phyloP scores from a whole-genome alignment of 106 monocot genomes.

The Vanilla planifolia region DNA sequence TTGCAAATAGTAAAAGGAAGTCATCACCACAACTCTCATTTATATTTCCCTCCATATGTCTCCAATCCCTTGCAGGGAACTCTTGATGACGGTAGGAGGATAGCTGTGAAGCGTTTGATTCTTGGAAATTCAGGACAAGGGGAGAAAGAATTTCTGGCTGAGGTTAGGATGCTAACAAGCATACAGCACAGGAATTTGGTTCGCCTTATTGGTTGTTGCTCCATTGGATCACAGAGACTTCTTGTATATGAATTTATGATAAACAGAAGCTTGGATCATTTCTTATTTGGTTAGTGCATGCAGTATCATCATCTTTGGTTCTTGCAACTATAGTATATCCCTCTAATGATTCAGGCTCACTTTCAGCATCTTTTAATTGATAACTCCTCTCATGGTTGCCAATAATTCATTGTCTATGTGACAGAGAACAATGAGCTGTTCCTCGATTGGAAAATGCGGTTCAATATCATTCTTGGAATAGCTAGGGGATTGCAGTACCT shows the following conservation, averaged over 20 bases:
- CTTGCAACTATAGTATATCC: too few species aligned
- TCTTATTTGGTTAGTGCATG: constrained; percentile 29
- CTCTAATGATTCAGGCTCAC: too few species aligned
- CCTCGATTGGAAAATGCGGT: too few species aligned
- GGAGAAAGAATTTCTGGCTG: constrained; percentile 43
- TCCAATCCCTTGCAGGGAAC: constrained; percentile 21
- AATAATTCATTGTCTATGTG: too few species aligned
- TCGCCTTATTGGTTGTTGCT: constrained; percentile 43
- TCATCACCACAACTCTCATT: too few species aligned
- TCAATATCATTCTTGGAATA: constrained; percentile 31
- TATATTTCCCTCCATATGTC: too few species aligned
- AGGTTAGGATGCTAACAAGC: constrained; percentile 46
- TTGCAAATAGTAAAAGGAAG: too few species aligned
- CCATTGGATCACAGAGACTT: constrained; percentile 41
- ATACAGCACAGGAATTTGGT: constrained; percentile 56
- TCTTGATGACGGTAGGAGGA: constrained; percentile 32
- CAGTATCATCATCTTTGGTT: too few species aligned
- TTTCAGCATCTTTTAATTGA: too few species aligned
- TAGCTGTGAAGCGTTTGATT: constrained; percentile 46
- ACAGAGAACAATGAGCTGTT: too few species aligned
- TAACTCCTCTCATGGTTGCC: too few species aligned
- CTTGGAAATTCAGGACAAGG: constrained; percentile 45
- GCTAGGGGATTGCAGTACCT: constrained; percentile 56
- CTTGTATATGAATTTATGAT: constrained; percentile 55
- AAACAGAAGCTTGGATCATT: constrained; percentile 42